These are phyloP conservation scores for Paradendryphiella salina DNA, from an alignment of 2,329 filamentous ascomycete species.

Conservation along the genomic window DNA sequence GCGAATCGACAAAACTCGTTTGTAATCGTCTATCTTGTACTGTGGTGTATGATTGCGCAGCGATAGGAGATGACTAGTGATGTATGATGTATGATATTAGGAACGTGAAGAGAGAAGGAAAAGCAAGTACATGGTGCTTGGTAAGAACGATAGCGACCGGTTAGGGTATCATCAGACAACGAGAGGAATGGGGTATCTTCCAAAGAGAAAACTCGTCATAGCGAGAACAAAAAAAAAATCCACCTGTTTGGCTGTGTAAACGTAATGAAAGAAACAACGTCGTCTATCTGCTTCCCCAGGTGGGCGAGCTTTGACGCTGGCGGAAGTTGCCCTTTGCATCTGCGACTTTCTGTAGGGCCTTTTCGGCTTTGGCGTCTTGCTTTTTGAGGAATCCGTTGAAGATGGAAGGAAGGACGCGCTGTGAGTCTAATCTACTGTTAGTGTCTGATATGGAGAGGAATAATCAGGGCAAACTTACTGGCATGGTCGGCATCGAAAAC, in stretches of 20 bases:
- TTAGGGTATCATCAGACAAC: constrained; percentile 34
- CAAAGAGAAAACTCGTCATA: constrained; percentile 22
- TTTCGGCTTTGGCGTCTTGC: constrained; percentile 42
- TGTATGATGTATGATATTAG: neutral
- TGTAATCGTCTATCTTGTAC: constrained; percentile 3
- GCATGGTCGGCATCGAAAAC: constrained; percentile 78
- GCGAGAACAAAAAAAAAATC: constrained; percentile 17
- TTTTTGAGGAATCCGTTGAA: constrained; percentile 45
- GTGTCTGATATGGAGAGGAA: neutral
- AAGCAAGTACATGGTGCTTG: constrained; percentile 12
- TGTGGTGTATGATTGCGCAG: neutral
- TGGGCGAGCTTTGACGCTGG: constrained; percentile 43
- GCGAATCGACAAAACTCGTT: constrained; percentile 5
- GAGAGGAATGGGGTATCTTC: constrained; percentile 35
- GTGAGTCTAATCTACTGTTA: constrained; percentile 36
- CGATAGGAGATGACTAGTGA: neutral
- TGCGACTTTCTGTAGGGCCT: constrained; percentile 44
- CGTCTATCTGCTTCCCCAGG: constrained; percentile 44
- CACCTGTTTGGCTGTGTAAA: constrained; percentile 2
- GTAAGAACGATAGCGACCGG: constrained; percentile 29
- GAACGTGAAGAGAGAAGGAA: neutral
- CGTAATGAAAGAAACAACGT: neutral
- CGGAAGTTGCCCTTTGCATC: constrained; percentile 47
- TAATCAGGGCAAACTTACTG: constrained; percentile 56
- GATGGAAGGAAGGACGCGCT: constrained; percentile 39